Conservation (phyloP, 495 filamentous ascomycete genomes). For the Hypoxylon fragiforme region DNA sequence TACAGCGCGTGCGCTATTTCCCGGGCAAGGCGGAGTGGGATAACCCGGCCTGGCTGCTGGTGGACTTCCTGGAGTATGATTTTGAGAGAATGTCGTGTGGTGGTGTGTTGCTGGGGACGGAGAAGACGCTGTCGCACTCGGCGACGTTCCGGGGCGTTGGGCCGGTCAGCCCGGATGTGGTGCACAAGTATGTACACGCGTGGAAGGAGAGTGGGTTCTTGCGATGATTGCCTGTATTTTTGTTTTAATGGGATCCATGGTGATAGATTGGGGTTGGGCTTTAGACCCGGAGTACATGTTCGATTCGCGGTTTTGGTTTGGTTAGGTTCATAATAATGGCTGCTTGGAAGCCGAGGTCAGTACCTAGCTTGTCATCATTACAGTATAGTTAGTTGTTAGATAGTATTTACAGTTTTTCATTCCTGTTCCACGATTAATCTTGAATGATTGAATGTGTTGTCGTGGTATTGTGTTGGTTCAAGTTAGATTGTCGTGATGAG, state of each 20-base stretch:
- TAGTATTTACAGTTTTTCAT: too few relatives aligned
- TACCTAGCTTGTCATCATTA: too few relatives aligned
- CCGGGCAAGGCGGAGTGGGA: neutral
- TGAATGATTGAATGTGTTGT: too few relatives aligned
- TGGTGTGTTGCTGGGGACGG: constrained; percentile 49
- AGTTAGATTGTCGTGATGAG: too few relatives aligned
- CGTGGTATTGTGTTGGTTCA: too few relatives aligned
- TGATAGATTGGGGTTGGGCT: neutral
- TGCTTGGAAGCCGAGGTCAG: too few relatives aligned
- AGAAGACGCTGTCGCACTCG: constrained; percentile 46
- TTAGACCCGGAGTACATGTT: neutral
- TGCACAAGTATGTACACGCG: constrained; percentile 41
- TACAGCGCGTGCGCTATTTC: constrained; percentile 15
- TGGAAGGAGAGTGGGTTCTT: constrained; percentile 44
- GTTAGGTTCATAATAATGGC: neutral
- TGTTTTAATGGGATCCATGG: too few relatives aligned
- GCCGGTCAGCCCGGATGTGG: constrained; percentile 43
- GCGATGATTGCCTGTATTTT: neutral
- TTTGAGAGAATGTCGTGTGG: constrained; percentile 5
- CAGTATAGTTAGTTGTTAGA: too few relatives aligned
- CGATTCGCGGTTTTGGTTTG: neutral
- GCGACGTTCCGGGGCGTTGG: constrained; percentile 37
- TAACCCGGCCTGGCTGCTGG: neutral
- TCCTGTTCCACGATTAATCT: too few relatives aligned
- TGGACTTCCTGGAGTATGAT: neutral